These are phyloP conservation scores for Chiua virens DNA, from an alignment of 768 basidiomycete genomes.

Conservation along the genomic window DNA sequence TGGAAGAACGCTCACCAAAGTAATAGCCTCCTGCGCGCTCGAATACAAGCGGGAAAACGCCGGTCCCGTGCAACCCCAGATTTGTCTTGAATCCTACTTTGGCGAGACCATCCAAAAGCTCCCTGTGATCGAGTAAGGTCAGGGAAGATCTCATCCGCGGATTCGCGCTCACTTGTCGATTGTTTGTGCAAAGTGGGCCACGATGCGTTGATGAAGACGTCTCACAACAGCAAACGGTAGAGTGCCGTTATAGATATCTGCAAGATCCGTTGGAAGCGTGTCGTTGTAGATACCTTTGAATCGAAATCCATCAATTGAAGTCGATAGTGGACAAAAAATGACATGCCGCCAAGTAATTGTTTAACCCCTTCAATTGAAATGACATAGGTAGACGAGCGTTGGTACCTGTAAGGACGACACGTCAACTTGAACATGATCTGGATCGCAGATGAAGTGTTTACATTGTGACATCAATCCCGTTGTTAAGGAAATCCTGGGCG, in stretches of 20 bases:
- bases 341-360: constrained; percentile 12
- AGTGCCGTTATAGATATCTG: constrained; percentile 15
- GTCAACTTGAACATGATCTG: not conserved
- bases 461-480: constrained; percentile 33
- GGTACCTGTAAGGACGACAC: constrained; percentile 11
- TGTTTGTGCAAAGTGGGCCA: constrained; percentile 19
- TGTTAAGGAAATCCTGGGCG: constrained; percentile 34
- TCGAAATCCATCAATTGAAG: not conserved
- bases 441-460: not conserved
- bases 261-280: constrained; percentile 20
- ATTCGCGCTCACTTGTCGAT: constrained; percentile 24
- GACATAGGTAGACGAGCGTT: constrained; percentile 27
- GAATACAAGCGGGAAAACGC: constrained; percentile 29
- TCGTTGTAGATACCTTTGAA: constrained; percentile 20
- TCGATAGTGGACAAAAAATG: not conserved
- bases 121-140: constrained; percentile 21
- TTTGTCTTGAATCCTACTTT: constrained; percentile 40
- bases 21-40: constrained; percentile 41
- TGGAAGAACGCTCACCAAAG: constrained; percentile 27
- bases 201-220: constrained; percentile 20
- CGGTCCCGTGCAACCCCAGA: constrained; percentile 34
- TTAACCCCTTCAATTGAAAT: constrained; percentile 10
- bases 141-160: not conserved
- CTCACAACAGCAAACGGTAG: constrained; percentile 17
- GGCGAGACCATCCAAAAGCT: constrained; percentile 36